Percentiles rank a stretch among this genome's conserved stretches.
Evolutionary conservation across 768 basidiomycete species (phyloP).

Genomic region (Leccinellum luteum): DNA sequence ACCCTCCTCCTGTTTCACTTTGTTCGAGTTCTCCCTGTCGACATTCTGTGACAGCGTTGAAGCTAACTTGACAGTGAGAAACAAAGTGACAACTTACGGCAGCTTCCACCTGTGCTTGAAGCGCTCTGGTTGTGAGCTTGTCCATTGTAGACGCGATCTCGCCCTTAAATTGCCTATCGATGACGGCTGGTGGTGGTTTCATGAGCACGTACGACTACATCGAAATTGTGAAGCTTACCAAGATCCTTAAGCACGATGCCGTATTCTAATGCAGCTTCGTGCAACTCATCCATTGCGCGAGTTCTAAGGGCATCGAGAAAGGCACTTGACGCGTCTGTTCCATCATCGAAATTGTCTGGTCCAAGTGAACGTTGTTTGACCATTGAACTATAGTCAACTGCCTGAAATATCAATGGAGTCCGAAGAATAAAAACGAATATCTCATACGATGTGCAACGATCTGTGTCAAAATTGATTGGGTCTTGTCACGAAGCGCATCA

Average conservation of each 20-base stretch:
- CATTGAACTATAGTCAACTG: constrained; percentile 58
- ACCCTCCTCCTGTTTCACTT: constrained; percentile 83
- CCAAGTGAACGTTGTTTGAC: constrained; percentile 80
- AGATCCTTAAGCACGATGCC: constrained; percentile 82
- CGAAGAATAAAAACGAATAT: neutral
- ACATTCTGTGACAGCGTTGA: constrained; percentile 53
- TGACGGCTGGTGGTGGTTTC: constrained; percentile 55
- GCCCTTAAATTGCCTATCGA: constrained; percentile 86
- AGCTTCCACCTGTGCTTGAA: constrained; percentile 86
- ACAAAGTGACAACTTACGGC: constrained; percentile 46
- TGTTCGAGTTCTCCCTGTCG: constrained; percentile 84
- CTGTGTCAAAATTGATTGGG: constrained; percentile 83
- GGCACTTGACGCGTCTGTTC: constrained; percentile 64
- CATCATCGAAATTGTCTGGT: constrained; percentile 71
- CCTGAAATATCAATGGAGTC: neutral
- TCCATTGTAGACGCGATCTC: constrained; percentile 86
- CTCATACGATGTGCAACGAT: constrained; percentile 75
- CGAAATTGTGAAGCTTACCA: constrained; percentile 37
- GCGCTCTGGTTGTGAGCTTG: constrained; percentile 76
- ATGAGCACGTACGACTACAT: constrained; percentile 1
- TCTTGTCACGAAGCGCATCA: constrained; percentile 75
- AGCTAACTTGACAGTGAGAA: neutral
- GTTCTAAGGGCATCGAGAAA: constrained; percentile 82
- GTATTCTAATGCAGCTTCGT: constrained; percentile 76
- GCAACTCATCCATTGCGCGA: constrained; percentile 85